Percentiles rank a stretch among this genome's conserved stretches.
These are phyloP conservation scores for Plenodomus biglobosus DNA, from an alignment of 2,329 filamentous ascomycete species.

Conservation along the genomic window DNA sequence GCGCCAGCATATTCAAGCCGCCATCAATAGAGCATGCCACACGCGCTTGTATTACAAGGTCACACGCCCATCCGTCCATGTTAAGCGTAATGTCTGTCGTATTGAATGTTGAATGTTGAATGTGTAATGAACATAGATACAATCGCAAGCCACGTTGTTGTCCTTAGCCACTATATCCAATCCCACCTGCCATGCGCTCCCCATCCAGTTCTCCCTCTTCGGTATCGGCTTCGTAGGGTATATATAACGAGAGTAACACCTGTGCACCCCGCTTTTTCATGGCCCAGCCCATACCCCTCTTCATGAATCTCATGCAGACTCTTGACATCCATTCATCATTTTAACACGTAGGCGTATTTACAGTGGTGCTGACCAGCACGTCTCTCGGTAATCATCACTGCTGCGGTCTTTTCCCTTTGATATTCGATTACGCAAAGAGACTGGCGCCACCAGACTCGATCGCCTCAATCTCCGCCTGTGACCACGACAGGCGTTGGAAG, in stretches of 20 bases:
- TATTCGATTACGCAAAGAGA: slow-evolving; percentile 51
- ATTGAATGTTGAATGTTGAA: too few species aligned
- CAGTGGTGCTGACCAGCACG: neutral
- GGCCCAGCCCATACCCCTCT: slow-evolving; percentile 3
- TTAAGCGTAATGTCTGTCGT: too few species aligned
- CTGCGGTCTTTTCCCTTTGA: neutral
- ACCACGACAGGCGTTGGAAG: slow-evolving; percentile 76
- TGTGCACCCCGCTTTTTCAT: slow-evolving; percentile 22
- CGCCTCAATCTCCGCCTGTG: slow-evolving; percentile 85
- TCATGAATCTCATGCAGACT: neutral
- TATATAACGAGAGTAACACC: slow-evolving; percentile 31
- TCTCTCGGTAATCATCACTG: neutral
- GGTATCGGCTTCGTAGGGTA: slow-evolving; percentile 30
- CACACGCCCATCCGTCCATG: too few species aligned
- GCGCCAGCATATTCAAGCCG: too few species aligned
- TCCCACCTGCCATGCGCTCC: too few species aligned
- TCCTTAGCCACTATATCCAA: neutral
- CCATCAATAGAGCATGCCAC: too few species aligned
- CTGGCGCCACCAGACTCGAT: slow-evolving; percentile 90
- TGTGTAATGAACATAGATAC: neutral
- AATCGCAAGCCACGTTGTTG: neutral
- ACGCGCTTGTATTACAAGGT: too few species aligned
- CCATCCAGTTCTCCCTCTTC: neutral
- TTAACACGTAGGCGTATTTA: neutral
- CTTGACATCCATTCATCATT: neutral